Conservation (phyloP, 1,284 basidiomycete genomes). For the Marasmius oreades region DNA sequence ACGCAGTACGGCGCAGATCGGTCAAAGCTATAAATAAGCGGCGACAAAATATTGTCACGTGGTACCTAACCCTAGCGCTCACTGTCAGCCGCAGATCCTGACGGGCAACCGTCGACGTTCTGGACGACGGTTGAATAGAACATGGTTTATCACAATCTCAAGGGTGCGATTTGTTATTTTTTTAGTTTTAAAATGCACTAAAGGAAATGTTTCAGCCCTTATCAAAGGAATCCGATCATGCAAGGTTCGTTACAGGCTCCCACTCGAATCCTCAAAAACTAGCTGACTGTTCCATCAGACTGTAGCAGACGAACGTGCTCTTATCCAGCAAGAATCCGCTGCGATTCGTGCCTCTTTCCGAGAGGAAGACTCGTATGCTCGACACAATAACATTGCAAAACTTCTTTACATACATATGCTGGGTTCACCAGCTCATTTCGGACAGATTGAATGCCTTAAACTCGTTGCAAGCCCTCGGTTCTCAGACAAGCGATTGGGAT, state of each 20-base stretch:
- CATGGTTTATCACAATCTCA: slow-evolving; percentile 92
- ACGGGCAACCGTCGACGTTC: not conserved
- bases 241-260: slow-evolving; percentile 50
- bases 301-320: slow-evolving; percentile 94
- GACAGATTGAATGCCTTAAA: slow-evolving; percentile 99
- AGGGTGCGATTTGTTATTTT: slow-evolving; percentile 50
- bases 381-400: slow-evolving; percentile 98
- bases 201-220: slow-evolving; percentile 55
- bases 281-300: slow-evolving; percentile 55
- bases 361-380: slow-evolving; percentile 90
- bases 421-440: slow-evolving; percentile 98
- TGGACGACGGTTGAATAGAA: slow-evolving; percentile 9
- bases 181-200: slow-evolving; percentile 10
- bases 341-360: slow-evolving; percentile 97
- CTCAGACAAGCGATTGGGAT: slow-evolving; percentile 95
- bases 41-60: too few species aligned
- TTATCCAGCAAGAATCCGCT: slow-evolving; percentile 98
- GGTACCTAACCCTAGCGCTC: not conserved
- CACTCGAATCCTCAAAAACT: slow-evolving; percentile 14
- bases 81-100: not conserved
- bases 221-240: slow-evolving; percentile 94
- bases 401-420: slow-evolving; percentile 99
- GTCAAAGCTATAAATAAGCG: too few species aligned
- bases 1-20: too few species aligned
- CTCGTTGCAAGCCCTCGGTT: slow-evolving; percentile 98